These are phyloP conservation scores for Xenoacremonium recifei DNA, from an alignment of 2,329 filamentous ascomycete species.

Conservation along the genomic window DNA sequence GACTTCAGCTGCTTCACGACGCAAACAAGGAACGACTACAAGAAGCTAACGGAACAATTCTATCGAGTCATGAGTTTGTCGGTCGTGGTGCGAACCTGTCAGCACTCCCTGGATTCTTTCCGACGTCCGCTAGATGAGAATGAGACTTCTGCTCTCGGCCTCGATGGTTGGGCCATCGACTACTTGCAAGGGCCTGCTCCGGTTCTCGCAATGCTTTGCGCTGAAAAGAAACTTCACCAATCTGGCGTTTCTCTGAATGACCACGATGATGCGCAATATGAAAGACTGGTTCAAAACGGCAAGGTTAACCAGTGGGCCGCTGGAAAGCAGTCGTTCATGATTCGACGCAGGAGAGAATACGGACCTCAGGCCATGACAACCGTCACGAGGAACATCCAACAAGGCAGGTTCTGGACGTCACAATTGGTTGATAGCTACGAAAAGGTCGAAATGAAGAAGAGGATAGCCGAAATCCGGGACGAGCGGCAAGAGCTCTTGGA, in stretches of 20 bases:
- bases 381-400: constrained; percentile 57
- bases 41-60: constrained; percentile 65
- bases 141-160: constrained; percentile 58
- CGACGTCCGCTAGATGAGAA: constrained; percentile 51
- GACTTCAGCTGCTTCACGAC: constrained; percentile 70
- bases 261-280: constrained; percentile 65
- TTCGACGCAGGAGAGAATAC: constrained; percentile 76
- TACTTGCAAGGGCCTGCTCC: constrained; percentile 76
- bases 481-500: constrained; percentile 35
- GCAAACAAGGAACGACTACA: constrained; percentile 74
- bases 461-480: constrained; percentile 41
- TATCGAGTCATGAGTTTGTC: constrained; percentile 63
- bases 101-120: constrained; percentile 53
- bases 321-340: constrained; percentile 60
- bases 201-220: constrained; percentile 86
- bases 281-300: constrained; percentile 57
- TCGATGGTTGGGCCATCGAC: constrained; percentile 80
- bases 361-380: constrained; percentile 72
- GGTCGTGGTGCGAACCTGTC: constrained; percentile 68
- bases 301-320: constrained; percentile 70
- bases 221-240: constrained; percentile 65
- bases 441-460: constrained; percentile 59
- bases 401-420: constrained; percentile 71
- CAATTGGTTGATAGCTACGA: constrained; percentile 69
- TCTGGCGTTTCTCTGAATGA: constrained; percentile 64